Conservation (phyloP, 2,329 filamentous ascomycete genomes). For the Ascochyta viciae-villosae region DNA sequence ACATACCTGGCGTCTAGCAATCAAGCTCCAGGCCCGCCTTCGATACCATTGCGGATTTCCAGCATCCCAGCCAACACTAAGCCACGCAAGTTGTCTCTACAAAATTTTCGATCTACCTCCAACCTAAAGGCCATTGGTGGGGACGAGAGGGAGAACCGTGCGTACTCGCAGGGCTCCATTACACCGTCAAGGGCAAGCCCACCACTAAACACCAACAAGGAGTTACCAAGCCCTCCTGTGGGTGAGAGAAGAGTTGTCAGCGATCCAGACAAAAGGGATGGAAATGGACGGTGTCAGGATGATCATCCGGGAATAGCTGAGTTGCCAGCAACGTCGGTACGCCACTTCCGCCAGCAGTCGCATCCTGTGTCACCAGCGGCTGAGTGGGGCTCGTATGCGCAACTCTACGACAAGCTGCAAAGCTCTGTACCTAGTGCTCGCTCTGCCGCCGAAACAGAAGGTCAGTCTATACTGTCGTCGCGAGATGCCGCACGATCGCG, state of each 20-base stretch:
- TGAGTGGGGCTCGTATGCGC: constrained; percentile 15
- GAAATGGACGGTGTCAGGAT: constrained; percentile 17
- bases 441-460: not conserved
- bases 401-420: constrained; percentile 10
- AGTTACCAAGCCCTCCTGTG: constrained; percentile 37
- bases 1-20: constrained; percentile 22
- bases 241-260: constrained; percentile 25
- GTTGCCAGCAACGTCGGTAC: constrained; percentile 21
- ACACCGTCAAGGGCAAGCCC: constrained; percentile 21
- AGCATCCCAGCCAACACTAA: constrained; percentile 42
- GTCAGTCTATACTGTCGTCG: not conserved
- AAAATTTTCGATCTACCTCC: constrained; percentile 27
- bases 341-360: constrained; percentile 50
- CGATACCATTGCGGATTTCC: constrained; percentile 45
- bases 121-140: constrained; percentile 1
- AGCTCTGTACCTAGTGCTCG: constrained; percentile 1
- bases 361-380: constrained; percentile 24
- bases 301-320: constrained; percentile 30
- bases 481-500: not conserved
- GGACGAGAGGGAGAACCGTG: constrained; percentile 28
- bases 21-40: constrained; percentile 30
- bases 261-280: constrained; percentile 19
- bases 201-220: constrained; percentile 42
- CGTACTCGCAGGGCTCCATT: constrained; percentile 8
- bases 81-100: constrained; percentile 43